These are phyloP conservation scores for Echinochloa phyllopogon DNA, from an alignment of 176 grass and related monocot genomes.

Conservation along the genomic window DNA sequence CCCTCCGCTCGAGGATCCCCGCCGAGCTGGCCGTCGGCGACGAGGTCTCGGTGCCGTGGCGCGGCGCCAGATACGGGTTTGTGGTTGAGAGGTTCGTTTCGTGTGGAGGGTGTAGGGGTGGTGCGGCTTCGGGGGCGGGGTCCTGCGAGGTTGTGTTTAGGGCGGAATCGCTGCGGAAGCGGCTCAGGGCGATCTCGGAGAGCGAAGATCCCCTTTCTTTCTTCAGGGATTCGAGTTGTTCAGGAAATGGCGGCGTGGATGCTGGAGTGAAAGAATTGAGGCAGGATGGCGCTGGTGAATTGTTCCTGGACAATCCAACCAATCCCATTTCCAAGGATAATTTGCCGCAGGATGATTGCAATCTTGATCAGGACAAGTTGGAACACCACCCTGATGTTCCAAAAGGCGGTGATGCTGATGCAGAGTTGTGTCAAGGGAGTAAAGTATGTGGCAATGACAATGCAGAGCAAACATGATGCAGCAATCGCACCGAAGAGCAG, in stretches of 20 bases:
- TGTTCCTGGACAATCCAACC: background rate
- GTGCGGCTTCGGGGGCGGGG: background rate
- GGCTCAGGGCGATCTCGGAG: conserved; percentile 58
- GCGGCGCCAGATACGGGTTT: conserved; percentile 54
- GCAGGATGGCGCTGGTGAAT: background rate
- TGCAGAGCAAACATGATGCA: background rate
- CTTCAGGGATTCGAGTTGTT: conserved; percentile 47
- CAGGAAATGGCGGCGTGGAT: background rate
- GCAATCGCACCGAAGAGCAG: conserved; percentile 10
- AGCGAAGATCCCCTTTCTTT: conserved; percentile 78
- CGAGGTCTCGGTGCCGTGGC: conserved; percentile 45
- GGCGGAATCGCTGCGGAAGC: conserved; percentile 59
- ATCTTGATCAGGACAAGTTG: conserved; percentile 20
- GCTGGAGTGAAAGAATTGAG: conserved; percentile 18
- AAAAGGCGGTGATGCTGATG: background rate
- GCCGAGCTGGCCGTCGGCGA: conserved; percentile 61
- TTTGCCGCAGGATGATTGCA: background rate
- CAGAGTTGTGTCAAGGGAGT: conserved; percentile 12
- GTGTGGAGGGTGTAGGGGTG: conserved; percentile 6
- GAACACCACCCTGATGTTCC: background rate
- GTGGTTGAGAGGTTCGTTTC: conserved; percentile 67
- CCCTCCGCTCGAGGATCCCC: conserved; percentile 31
- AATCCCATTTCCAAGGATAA: background rate
- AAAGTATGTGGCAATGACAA: background rate
- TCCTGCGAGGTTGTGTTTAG: conserved; percentile 46